Evolutionary conservation across 176 grass and related monocot species (phyloP).

Genomic region (Chrysopogon serrulatus): DNA sequence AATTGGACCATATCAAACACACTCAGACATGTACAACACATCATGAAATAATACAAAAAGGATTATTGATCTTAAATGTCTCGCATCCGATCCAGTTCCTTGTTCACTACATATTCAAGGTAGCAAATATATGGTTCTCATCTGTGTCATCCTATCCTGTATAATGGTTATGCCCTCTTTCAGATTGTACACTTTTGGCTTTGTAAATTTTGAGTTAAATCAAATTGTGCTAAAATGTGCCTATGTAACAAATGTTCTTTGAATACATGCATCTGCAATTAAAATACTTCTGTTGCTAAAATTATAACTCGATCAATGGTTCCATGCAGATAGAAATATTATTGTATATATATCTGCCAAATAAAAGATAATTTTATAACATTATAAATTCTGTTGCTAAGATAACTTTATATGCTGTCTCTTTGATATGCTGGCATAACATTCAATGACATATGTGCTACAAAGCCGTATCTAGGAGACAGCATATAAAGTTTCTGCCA

Average conservation of each 20-base stretch:
- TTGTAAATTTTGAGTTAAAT: not conserved
- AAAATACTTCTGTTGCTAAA: not conserved
- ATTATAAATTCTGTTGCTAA: too few species aligned
- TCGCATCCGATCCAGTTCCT: not conserved
- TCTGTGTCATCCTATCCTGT: not conserved
- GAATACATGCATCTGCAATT: not conserved
- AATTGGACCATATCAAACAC: not conserved
- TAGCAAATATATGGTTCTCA: not conserved
- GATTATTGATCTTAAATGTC: not conserved
- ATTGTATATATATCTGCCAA: too few species aligned
- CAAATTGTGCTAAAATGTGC: not conserved
- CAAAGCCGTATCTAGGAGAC: too few species aligned
- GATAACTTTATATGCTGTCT: too few species aligned
- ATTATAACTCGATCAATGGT: not conserved
- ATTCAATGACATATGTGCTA: too few species aligned
- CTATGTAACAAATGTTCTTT: not conserved
- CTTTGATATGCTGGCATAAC: too few species aligned
- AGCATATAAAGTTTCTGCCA: too few species aligned
- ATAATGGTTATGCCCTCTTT: not conserved
- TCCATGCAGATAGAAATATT: too few species aligned
- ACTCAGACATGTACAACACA: not conserved
- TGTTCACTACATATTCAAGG: not conserved
- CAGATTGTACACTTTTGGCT: not conserved
- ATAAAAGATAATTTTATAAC: too few species aligned
- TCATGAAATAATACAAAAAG: not conserved